Evolutionary conservation across 805 yeast genomes (phyloP).

Genomic region (Spencermartinsiella europaea): DNA sequence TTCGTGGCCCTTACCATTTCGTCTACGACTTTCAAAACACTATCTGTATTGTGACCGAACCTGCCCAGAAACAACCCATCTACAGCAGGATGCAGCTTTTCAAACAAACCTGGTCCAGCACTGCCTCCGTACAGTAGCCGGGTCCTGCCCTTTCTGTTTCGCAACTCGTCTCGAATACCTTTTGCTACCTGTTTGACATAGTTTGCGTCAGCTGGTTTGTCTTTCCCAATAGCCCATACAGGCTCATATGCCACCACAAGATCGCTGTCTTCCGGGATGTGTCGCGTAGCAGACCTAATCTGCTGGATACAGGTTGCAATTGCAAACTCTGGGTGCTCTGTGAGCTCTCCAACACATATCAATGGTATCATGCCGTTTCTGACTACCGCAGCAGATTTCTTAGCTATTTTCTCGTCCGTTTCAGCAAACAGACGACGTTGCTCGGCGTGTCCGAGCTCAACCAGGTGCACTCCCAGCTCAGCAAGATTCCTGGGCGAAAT

Average conservation of each 20-base stretch:
- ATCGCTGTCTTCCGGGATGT: constrained; percentile 5
- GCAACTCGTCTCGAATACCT: constrained; percentile 18
- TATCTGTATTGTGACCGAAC: constrained; percentile 25
- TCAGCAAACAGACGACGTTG: constrained; percentile 25
- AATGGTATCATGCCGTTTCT: constrained; percentile 23
- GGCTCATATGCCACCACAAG: constrained; percentile 29
- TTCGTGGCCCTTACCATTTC: constrained; percentile 12
- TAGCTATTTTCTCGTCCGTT: constrained; percentile 23
- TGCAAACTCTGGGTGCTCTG: constrained; percentile 13
- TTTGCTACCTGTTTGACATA: constrained; percentile 24
- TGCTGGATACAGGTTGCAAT: constrained; percentile 19
- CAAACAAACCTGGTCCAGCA: constrained; percentile 26
- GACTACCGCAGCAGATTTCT: constrained; percentile 21
- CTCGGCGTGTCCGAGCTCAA: constrained; percentile 30
- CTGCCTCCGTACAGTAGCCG: constrained; percentile 28
- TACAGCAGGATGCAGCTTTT: constrained; percentile 17
- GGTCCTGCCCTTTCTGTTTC: constrained; percentile 9
- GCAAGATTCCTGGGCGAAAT: constrained; percentile 24
- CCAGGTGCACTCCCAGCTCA: constrained; percentile 22
- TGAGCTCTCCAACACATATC: constrained; percentile 26
- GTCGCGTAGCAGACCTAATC: constrained; percentile 14
- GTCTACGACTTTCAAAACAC: constrained; percentile 21
- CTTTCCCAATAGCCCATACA: constrained; percentile 31
- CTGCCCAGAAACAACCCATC: constrained; percentile 29
- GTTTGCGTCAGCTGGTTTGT: constrained; percentile 24